Evolutionary conservation across 495 filamentous ascomycete genomes (phyloP).

Genomic region (Penicillium fimorum): DNA sequence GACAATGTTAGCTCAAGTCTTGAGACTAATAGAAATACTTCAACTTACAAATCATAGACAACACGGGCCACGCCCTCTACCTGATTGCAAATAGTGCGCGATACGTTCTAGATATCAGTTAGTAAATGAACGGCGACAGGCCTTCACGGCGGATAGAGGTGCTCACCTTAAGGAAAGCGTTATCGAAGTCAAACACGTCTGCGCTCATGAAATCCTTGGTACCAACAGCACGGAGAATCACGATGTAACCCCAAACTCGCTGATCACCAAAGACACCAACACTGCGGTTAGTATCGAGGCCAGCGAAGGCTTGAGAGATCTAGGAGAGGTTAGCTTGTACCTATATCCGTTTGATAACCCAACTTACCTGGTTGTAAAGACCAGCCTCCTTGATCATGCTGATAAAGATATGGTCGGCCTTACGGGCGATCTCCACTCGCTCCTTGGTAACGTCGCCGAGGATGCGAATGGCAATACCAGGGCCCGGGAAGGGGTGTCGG

Average conservation of each 20-base stretch:
- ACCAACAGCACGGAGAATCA: conserved; percentile 24
- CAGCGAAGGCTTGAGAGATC: no score
- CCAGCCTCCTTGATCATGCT: conserved; percentile 79
- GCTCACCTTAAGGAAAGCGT: no score
- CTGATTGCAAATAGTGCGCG: no score
- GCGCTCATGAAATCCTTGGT: conserved; percentile 16
- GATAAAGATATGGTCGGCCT: conserved; percentile 85
- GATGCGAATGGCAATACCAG: conserved; percentile 86
- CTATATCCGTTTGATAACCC: background rate
- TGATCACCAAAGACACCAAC: conserved; percentile 28
- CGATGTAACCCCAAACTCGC: conserved; percentile 27
- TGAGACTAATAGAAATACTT: no score
- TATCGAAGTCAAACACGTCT: no score
- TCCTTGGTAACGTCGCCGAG: conserved; percentile 83
- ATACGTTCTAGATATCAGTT: no score
- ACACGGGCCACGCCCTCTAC: no score
- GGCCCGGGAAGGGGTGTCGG: conserved; percentile 79
- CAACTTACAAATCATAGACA: no score
- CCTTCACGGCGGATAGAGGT: no score
- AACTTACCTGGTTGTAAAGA: conserved; percentile 62
- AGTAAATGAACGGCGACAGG: no score
- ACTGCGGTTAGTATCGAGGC: conserved; percentile 8
- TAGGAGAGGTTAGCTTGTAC: no score
- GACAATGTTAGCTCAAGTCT: no score
- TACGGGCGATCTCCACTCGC: conserved; percentile 73